These are phyloP conservation scores for Apiospora sp. DNA, from an alignment of 2,329 filamentous ascomycete genomes.

Conservation along the genomic window DNA sequence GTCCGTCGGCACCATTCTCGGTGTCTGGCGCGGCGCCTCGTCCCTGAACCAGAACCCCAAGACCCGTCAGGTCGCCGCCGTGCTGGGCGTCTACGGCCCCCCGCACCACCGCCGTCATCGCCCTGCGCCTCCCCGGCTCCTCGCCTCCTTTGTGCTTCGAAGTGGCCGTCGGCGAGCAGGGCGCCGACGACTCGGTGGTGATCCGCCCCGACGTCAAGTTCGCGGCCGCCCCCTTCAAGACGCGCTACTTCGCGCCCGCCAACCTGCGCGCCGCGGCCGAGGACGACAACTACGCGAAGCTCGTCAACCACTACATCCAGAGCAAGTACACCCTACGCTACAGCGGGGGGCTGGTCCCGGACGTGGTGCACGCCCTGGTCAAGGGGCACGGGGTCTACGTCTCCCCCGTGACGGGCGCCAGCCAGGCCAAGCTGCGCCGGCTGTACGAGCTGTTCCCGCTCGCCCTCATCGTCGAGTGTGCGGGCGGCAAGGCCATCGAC, in stretches of 20 bases:
- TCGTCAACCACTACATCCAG: constrained; percentile 59
- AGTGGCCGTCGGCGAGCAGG: constrained; percentile 49
- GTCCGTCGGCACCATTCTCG: constrained; percentile 66
- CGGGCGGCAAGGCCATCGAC: constrained; percentile 64
- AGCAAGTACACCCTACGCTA: constrained; percentile 67
- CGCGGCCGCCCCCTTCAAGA: constrained; percentile 48
- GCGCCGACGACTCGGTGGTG: constrained; percentile 44
- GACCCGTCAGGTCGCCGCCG: constrained; percentile 54
- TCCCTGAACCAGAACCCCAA: constrained; percentile 51
- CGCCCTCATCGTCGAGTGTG: constrained; percentile 67
- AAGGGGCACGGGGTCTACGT: constrained; percentile 70
- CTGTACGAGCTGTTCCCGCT: constrained; percentile 68
- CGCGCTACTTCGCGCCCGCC: constrained; percentile 68
- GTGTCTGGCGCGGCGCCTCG: constrained; percentile 62
- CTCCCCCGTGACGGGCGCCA: constrained; percentile 60
- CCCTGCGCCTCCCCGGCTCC: constrained; percentile 55
- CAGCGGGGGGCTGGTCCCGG: constrained; percentile 67
- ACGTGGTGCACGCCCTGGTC: constrained; percentile 65
- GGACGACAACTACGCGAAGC: constrained; percentile 53
- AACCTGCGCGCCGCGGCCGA: constrained; percentile 66
- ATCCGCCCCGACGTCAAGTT: constrained; percentile 52
- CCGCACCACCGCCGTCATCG: constrained; percentile 63
- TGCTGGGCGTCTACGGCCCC: constrained; percentile 64
- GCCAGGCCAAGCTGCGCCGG: constrained; percentile 63
- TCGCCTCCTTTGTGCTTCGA: constrained; percentile 56